phyloP scores from a whole-genome alignment of 805 yeast species.

The Schwanniomyces sp. region DNA sequence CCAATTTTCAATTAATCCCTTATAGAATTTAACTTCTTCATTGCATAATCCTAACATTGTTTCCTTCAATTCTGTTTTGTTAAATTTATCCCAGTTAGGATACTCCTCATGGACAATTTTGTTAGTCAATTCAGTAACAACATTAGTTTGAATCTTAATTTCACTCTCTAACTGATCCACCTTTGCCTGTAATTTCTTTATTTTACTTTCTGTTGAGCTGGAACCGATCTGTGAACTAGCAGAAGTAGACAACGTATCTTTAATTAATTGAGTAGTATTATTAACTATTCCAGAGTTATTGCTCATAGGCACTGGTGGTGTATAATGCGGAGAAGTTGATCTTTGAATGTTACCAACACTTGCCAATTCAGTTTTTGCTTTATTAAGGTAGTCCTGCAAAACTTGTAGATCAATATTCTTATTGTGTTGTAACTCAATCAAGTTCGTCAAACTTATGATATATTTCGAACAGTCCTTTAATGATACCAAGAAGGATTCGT shows the following conservation, averaged over 20 bases:
- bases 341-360: constrained; percentile 15
- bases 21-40: constrained; percentile 72
- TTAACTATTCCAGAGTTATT: constrained; percentile 35
- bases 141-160: constrained; percentile 39
- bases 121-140: constrained; percentile 47
- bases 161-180: constrained; percentile 47
- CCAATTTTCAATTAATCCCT: constrained; percentile 71
- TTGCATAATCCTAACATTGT: constrained; percentile 74
- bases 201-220: constrained; percentile 43
- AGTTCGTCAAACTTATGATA: constrained; percentile 43
- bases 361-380: constrained; percentile 65
- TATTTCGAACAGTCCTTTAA: constrained; percentile 85
- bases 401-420: constrained; percentile 91
- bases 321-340: constrained; percentile 8
- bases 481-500: constrained; percentile 78
- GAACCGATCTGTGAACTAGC: constrained; percentile 42
- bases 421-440: constrained; percentile 84
- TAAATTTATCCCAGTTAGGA: constrained; percentile 74
- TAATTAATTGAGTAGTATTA: constrained; percentile 44
- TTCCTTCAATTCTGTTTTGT: constrained; percentile 71
- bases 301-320: constrained; percentile 35
- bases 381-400: constrained; percentile 70
- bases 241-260: constrained; percentile 51
- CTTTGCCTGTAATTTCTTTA: constrained; percentile 40
- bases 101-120: constrained; percentile 51